These are phyloP conservation scores for Vigna trinervia DNA, from an alignment of 306 rosid species.

Conservation along the genomic window DNA sequence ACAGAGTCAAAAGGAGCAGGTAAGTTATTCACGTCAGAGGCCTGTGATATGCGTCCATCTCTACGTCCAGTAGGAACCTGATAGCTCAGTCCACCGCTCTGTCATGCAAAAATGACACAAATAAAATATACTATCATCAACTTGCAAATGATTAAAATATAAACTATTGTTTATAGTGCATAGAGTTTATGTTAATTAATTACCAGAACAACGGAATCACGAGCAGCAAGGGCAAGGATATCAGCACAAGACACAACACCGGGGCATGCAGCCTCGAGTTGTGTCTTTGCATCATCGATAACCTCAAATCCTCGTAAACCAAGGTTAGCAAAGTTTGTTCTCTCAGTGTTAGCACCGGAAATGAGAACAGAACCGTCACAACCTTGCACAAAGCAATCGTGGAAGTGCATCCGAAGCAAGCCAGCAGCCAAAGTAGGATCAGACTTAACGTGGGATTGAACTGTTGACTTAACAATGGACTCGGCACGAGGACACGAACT, in stretches of 20 bases:
- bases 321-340: conserved; percentile 41
- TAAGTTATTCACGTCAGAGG: conserved; percentile 48
- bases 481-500: conserved; percentile 51
- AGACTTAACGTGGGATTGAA: conserved; percentile 43
- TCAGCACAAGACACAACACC: conserved; percentile 67
- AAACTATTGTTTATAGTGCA: background rate
- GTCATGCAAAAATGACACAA: conserved; percentile 25
- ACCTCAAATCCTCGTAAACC: conserved; percentile 54
- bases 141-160: background rate
- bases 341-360: conserved; percentile 38
- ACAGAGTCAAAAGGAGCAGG: conserved; percentile 53
- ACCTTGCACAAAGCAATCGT: conserved; percentile 61
- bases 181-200: background rate
- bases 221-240: conserved; percentile 60
- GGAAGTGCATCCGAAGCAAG: conserved; percentile 58
- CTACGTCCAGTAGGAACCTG: conserved; percentile 66
- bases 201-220: conserved; percentile 63
- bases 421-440: conserved; percentile 51
- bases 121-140: background rate
- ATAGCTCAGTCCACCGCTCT: conserved; percentile 60
- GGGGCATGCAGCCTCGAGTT: conserved; percentile 61
- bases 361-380: conserved; percentile 59
- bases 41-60: conserved; percentile 64
- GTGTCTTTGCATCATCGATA: conserved; percentile 55
- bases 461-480: conserved; percentile 53